These are phyloP conservation scores for Suillus clintonianus DNA, from an alignment of 768 basidiomycete species.

Conservation along the genomic window DNA sequence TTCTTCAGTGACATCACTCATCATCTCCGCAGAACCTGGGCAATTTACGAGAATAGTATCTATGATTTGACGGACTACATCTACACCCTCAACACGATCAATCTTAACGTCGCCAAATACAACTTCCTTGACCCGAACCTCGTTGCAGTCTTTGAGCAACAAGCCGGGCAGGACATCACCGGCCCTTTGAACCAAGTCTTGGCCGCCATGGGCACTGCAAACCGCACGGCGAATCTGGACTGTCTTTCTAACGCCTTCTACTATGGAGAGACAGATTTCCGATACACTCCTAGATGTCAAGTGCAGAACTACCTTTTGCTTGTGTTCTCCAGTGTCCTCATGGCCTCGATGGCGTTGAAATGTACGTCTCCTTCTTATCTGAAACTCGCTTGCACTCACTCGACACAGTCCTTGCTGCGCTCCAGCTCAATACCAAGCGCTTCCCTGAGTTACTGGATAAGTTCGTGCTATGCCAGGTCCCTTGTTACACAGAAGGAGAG, in stretches of 20 bases:
- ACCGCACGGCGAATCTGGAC: conserved; percentile 39
- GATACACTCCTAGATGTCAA: conserved; percentile 53
- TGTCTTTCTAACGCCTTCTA: conserved; percentile 68
- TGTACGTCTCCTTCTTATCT: conserved; percentile 42
- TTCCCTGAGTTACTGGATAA: conserved; percentile 69
- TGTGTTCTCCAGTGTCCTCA: conserved; percentile 54
- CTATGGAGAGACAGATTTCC: conserved; percentile 57
- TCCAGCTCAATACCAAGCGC: conserved; percentile 61
- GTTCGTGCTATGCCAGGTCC: conserved; percentile 68
- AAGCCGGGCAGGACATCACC: conserved; percentile 64
- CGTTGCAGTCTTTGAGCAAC: conserved; percentile 54
- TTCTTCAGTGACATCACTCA: conserved; percentile 13
- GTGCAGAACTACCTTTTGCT: conserved; percentile 64
- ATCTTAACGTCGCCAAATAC: conserved; percentile 45
- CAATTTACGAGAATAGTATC: conserved; percentile 54
- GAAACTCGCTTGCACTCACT: conserved; percentile 3
- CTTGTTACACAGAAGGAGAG: conserved; percentile 74
- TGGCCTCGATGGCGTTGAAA: conserved; percentile 57
- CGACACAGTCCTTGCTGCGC: conserved; percentile 57
- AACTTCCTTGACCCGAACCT: conserved; percentile 53
- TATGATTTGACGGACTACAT: conserved; percentile 74
- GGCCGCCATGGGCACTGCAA: conserved; percentile 39
- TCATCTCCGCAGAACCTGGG: conserved; percentile 49
- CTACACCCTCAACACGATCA: conserved; percentile 51
- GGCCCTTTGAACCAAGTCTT: conserved; percentile 48